Conservation (phyloP, 2,329 filamentous ascomycete genomes). For the Aspergillus sp. region DNA sequence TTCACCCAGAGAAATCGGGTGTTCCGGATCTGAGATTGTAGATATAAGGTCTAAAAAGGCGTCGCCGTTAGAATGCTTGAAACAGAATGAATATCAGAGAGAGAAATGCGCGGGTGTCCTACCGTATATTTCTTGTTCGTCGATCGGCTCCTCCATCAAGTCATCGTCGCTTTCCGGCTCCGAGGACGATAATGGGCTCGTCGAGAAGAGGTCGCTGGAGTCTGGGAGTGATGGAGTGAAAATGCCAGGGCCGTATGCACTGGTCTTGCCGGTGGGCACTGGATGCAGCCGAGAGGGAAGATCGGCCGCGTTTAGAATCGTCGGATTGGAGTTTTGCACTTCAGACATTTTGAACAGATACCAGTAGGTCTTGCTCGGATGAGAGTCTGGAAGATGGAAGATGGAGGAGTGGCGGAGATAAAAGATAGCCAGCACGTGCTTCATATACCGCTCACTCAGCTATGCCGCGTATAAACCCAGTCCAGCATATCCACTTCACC, state of each 20-base stretch:
- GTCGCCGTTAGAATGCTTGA: too few species aligned
- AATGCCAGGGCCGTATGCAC: constrained; percentile 25
- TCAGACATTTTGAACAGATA: constrained; percentile 19
- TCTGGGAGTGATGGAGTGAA: constrained; percentile 47
- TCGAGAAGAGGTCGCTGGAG: constrained; percentile 41
- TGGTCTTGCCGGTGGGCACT: constrained; percentile 35
- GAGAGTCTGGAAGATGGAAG: not conserved
- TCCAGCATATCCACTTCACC: too few species aligned
- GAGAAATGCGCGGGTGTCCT: constrained; percentile 8
- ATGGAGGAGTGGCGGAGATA: constrained; percentile 6
- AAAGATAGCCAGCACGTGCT: too few species aligned
- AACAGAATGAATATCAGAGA: not conserved
- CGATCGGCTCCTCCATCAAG: constrained; percentile 68
- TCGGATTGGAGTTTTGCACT: constrained; percentile 63
- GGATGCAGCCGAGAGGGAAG: constrained; percentile 63
- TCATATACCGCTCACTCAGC: too few species aligned
- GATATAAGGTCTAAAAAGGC: constrained; percentile 83
- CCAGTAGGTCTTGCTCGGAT: not conserved
- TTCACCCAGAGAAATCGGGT: constrained; percentile 85
- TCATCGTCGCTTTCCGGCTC: constrained; percentile 45
- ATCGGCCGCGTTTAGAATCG: constrained; percentile 78
- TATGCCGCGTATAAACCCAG: too few species aligned
- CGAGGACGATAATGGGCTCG: constrained; percentile 24
- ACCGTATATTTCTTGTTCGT: constrained; percentile 97
- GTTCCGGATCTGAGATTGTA: constrained; percentile 90